Evolutionary conservation across 495 filamentous ascomycete species (phyloP).

Genomic region (Xylaria longipes): DNA sequence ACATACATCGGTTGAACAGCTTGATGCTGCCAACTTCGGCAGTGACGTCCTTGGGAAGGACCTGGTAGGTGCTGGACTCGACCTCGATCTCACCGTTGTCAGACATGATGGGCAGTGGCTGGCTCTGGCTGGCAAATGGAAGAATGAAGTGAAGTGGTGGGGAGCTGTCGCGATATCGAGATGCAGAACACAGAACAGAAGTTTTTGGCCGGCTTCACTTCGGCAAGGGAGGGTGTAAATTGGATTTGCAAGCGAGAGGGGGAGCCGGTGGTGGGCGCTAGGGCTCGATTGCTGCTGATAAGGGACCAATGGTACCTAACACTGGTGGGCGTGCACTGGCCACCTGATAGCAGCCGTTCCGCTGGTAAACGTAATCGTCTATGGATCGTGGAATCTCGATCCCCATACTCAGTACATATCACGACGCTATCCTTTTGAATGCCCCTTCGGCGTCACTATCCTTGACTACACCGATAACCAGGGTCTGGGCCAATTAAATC

Average conservation of each 20-base stretch:
- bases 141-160: constrained; percentile 41
- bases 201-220: constrained; percentile 44
- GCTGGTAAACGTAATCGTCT: too few relatives aligned
- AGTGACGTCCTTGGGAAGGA: constrained; percentile 94
- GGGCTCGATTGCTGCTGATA: constrained; percentile 24
- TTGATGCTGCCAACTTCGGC: constrained; percentile 91
- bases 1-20: constrained; percentile 78
- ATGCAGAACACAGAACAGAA: constrained; percentile 30
- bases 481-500: too few relatives aligned
- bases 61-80: constrained; percentile 73
- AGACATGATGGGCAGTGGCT: constrained; percentile 74
- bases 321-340: not conserved
- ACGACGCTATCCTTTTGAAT: too few relatives aligned
- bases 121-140: constrained; percentile 28
- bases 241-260: constrained; percentile 43
- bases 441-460: too few relatives aligned
- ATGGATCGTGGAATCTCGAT: too few relatives aligned
- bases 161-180: constrained; percentile 44
- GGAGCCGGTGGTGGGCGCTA: constrained; percentile 35
- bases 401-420: too few relatives aligned
- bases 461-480: too few relatives aligned
- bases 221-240: constrained; percentile 33
- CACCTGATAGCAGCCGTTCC: not conserved
- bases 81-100: constrained; percentile 95
- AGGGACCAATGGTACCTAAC: not conserved